Evolutionary conservation across 1,284 basidiomycete genomes (phyloP), one percentile per base, ranked within the genome.

Genomic region (Psilocybe mexicana): DNA sequence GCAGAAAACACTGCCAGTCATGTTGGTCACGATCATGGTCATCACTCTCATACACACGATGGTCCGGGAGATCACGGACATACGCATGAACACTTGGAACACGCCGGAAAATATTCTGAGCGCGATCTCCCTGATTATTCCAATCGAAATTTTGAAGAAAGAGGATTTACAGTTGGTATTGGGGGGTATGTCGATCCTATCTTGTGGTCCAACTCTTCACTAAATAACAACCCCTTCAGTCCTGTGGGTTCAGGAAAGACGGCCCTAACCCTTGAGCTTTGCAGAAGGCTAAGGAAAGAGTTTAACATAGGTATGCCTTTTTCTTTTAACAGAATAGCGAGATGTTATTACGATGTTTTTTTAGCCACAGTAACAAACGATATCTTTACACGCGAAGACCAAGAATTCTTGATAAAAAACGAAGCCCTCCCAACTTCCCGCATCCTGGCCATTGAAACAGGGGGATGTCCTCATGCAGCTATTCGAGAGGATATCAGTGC

Each of bases 241-340:
- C 94, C 96, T 0, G 96, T 99, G 23, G 97, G 97, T 10, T 97
- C 95, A 1, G 97, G 97, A 11, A 98, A 99, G 80, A 99, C 96
- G 0, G 96, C 96, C 0, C 76, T 99, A 58, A 91, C 96, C 0
- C 84, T 99, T 43, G 93, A 93, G 0, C 82, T 99, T n/a, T 99
- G 97, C 74, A 84, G 88, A 67, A 83, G 81, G 52, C 79, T 99
- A 52, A 83, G 96, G 55, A 85, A 87, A 43, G 81, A 88, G 62
- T 92, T 92, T 74, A 98, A 99, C 74, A 92, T 99, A 51, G 95
- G 94, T 90, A 67, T 67, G 60, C 24, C 38, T 18, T 23, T 46
- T 56, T 66, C 79, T 52, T 57, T 43, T 40, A 18, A 23, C 59
- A 43, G 7, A 33, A 8, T 30, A 36, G 10, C 7, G 23, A 11